Evolutionary conservation across 345 rosid genomes (phyloP).

Genomic region (Lepidium didymum): DNA sequence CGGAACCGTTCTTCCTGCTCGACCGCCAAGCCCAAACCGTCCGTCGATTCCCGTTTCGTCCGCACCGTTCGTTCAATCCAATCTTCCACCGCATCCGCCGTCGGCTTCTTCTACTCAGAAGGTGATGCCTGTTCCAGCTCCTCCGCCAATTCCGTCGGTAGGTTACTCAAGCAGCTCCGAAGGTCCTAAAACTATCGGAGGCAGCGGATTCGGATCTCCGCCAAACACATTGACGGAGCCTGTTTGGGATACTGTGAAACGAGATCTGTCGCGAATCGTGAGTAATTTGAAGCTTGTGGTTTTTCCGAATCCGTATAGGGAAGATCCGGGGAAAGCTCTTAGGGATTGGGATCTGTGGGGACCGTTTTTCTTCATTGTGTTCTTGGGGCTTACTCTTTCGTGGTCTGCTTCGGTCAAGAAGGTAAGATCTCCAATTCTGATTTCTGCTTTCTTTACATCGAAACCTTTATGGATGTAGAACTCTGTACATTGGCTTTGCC

Average conservation of each 20-base stretch:
- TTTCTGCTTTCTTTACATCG: not conserved
- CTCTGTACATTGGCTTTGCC: not conserved
- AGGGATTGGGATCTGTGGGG: constrained; percentile 99
- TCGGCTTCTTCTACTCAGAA: constrained; percentile 26
- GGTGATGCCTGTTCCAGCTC: constrained; percentile 33
- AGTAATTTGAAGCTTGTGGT: constrained; percentile 96
- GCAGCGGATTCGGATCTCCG: constrained; percentile 63
- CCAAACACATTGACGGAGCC: constrained; percentile 95
- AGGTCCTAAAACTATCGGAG: constrained; percentile 6
- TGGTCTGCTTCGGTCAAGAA: constrained; percentile 36
- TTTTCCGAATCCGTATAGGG: constrained; percentile 83
- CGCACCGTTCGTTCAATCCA: constrained; percentile 59
- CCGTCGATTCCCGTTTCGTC: constrained; percentile 74
- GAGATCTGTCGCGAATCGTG: constrained; percentile 91
- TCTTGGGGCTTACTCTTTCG: constrained; percentile 83
- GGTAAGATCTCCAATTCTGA: not conserved
- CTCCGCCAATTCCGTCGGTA: constrained; percentile 38
- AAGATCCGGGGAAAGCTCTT: constrained; percentile 96
- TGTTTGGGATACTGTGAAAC: constrained; percentile 93
- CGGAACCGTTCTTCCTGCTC: constrained; percentile 82
- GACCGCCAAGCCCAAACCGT: constrained; percentile 75
- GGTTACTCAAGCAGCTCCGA: constrained; percentile 16
- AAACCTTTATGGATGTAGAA: not conserved
- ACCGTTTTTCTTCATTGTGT: constrained; percentile 91
- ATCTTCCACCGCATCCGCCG: constrained; percentile 45